Conservation (phyloP, 2,329 filamentous ascomycete genomes). For the Xylariaceae sp. region DNA sequence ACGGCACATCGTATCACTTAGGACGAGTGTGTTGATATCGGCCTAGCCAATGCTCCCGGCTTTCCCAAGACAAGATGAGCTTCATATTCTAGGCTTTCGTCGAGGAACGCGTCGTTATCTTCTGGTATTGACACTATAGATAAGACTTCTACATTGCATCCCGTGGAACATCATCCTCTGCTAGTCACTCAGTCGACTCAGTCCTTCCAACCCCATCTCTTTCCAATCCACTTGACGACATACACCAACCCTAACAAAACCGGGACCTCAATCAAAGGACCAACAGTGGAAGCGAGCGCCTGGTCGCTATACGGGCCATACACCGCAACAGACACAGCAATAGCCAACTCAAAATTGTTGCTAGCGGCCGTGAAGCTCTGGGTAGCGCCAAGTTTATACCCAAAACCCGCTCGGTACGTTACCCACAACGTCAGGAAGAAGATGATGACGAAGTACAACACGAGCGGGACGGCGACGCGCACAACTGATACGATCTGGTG, state of each 20-base stretch:
- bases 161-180: not conserved
- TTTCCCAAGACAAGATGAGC: no score
- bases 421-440: slow-evolving; percentile 73
- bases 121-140: no score
- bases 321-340: slow-evolving; percentile 83
- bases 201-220: slow-evolving; percentile 61
- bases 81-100: no score
- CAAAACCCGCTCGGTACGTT: slow-evolving; percentile 71
- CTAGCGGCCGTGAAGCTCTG: slow-evolving; percentile 90
- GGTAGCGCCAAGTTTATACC: slow-evolving; percentile 72
- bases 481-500: slow-evolving; percentile 85
- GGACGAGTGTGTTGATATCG: no score
- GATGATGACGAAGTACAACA: slow-evolving; percentile 81
- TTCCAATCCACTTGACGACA: slow-evolving; percentile 66
- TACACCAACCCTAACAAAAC: slow-evolving; percentile 81
- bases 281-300: slow-evolving; percentile 82
- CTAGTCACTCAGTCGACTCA: slow-evolving; percentile 24
- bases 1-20: no score
- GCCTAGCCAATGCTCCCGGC: no score
- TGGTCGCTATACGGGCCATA: slow-evolving; percentile 81
- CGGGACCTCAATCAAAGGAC: slow-evolving; percentile 85
- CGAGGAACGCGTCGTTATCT: no score
- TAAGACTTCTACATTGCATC: no score
- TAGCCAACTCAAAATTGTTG: slow-evolving; percentile 93
- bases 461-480: slow-evolving; percentile 78